Evolutionary conservation across 1,284 basidiomycete species (phyloP).

Genomic region (Volvariella surrecta): DNA sequence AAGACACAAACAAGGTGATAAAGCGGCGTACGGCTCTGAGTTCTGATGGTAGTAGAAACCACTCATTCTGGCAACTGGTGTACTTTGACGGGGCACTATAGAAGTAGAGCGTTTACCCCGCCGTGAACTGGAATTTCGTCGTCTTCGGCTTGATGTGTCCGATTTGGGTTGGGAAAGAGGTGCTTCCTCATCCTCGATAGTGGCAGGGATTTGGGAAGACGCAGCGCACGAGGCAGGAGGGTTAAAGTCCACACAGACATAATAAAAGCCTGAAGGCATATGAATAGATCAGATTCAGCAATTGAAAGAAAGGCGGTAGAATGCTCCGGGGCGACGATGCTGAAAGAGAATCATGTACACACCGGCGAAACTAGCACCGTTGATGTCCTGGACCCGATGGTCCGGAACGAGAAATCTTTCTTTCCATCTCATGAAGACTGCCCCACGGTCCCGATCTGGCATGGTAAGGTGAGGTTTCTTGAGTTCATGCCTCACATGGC

Average conservation of each 20-base stretch:
- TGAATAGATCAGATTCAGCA: conserved; percentile 8
- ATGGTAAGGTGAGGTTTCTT: conserved; percentile 70
- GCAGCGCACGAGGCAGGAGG: conserved; percentile 34
- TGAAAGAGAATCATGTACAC: conserved; percentile 22
- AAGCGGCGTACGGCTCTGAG: conserved; percentile 69
- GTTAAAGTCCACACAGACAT: conserved; percentile 75
- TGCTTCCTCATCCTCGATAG: conserved; percentile 9
- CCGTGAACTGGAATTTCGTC: conserved; percentile 38
- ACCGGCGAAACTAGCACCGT: conserved; percentile 94
- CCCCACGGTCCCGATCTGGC: conserved; percentile 63
- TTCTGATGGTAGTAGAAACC: conserved; percentile 94
- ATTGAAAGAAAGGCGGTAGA: neutral
- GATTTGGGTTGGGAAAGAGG: conserved; percentile 20
- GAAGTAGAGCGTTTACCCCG: conserved; percentile 28
- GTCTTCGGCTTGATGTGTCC: conserved; percentile 27
- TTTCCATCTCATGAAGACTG: conserved; percentile 95
- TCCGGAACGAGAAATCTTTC: conserved; percentile 93
- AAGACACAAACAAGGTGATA: conserved; percentile 5
- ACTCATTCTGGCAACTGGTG: conserved; percentile 65
- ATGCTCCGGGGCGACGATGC: neutral
- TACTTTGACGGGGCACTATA: conserved; percentile 25
- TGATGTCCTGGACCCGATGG: conserved; percentile 89
- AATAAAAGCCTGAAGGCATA: conserved; percentile 66
- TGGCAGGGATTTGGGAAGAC: conserved; percentile 14
- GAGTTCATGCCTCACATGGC: conserved; percentile 66